These are phyloP conservation scores for Kockiozyma suomiensis DNA, from an alignment of 805 yeast genomes.

Conservation along the genomic window DNA sequence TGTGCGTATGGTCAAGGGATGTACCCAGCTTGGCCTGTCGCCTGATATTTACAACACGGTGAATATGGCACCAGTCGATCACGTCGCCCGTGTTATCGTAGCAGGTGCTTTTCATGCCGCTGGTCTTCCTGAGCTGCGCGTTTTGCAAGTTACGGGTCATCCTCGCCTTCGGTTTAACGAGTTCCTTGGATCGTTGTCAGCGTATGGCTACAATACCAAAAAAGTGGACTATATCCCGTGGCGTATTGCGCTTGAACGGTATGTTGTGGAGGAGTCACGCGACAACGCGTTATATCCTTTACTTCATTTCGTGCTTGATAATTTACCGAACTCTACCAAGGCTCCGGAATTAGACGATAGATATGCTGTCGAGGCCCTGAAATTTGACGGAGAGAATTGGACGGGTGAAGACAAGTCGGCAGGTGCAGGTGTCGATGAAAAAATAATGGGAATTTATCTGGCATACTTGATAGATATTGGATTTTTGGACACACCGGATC, in stretches of 20 bases:
- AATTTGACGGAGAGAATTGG: slow-evolving; percentile 56
- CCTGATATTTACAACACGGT: slow-evolving; percentile 88
- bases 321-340: slow-evolving; percentile 84
- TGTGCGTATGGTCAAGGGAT: slow-evolving; percentile 91
- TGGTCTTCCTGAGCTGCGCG: slow-evolving; percentile 51
- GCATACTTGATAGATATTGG: slow-evolving; percentile 80
- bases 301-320: slow-evolving; percentile 89
- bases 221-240: slow-evolving; percentile 72
- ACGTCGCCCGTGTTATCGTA: slow-evolving; percentile 88
- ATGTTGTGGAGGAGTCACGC: slow-evolving; percentile 69
- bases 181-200: slow-evolving; percentile 64
- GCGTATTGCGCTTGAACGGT: slow-evolving; percentile 74
- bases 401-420: slow-evolving; percentile 66
- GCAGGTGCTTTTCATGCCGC: slow-evolving; percentile 84
- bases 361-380: slow-evolving; percentile 74
- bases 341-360: slow-evolving; percentile 94
- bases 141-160: slow-evolving; percentile 96
- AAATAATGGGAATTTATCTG: slow-evolving; percentile 73
- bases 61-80: slow-evolving; percentile 97
- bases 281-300: slow-evolving; percentile 84
- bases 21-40: slow-evolving; percentile 79
- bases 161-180: slow-evolving; percentile 84
- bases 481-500: slow-evolving; percentile 68
- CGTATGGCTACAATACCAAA: slow-evolving; percentile 72
- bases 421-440: slow-evolving; percentile 74